Conservation (phyloP, 2,329 filamentous ascomycete species). For the Helicocarpus griseus region DNA sequence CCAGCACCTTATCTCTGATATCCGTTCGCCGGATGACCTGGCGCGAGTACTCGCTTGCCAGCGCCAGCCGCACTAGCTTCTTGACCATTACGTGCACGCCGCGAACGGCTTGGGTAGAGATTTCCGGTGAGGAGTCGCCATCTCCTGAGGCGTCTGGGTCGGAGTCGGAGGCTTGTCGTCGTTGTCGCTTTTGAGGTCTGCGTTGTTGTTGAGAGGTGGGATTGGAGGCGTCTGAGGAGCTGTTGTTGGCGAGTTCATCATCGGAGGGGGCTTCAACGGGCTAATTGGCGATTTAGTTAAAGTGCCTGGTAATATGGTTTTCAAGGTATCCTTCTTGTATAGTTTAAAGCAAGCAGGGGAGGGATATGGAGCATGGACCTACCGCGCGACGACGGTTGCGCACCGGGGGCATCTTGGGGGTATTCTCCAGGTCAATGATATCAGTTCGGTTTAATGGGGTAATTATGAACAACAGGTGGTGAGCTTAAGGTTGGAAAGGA, state of each 20-base stretch:
- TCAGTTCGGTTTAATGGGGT: background rate
- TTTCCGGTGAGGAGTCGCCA: background rate
- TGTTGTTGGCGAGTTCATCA: background rate
- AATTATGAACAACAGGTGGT: too few species aligned
- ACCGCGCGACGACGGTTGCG: conserved; percentile 12
- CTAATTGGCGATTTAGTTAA: background rate
- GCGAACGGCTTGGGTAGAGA: conserved; percentile 17
- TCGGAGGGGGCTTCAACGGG: background rate
- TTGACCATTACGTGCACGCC: conserved; percentile 42
- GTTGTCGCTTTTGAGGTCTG: conserved; percentile 8
- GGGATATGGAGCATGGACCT: background rate
- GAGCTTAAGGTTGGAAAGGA: too few species aligned
- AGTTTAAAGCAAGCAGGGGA: background rate
- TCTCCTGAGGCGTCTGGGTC: conserved; percentile 6
- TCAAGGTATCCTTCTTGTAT: background rate
- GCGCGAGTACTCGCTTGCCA: conserved; percentile 52
- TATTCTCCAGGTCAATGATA: too few species aligned
- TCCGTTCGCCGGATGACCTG: conserved; percentile 49
- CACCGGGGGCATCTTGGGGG: conserved; percentile 5
- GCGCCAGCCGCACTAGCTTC: conserved; percentile 52
- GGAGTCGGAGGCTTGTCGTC: conserved; percentile 7
- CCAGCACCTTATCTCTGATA: conserved; percentile 59
- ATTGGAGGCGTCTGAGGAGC: conserved; percentile 1
- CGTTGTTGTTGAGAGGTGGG: background rate
- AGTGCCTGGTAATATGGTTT: background rate